Evolutionary conservation across 345 rosid species (phyloP).

Genomic region (Eucalyptus virginea): DNA sequence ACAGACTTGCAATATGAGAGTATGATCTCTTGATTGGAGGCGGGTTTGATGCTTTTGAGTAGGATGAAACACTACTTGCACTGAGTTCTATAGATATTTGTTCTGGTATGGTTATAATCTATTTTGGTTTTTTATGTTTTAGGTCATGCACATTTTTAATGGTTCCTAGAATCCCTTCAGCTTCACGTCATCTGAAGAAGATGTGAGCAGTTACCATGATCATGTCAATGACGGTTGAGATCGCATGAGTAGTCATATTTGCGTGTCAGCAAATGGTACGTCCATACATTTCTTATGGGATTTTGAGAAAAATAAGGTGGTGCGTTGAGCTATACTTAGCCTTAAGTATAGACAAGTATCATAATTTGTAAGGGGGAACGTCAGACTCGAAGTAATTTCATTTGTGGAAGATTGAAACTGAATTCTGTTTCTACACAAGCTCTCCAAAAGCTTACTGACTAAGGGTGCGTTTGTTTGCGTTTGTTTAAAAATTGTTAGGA

Average conservation of each 20-base stretch:
- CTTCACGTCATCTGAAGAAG: not conserved
- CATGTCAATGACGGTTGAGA: not conserved
- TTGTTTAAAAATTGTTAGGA: no score
- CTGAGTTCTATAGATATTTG: not conserved
- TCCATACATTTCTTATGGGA: not conserved
- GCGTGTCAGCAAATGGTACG: not conserved
- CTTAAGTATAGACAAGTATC: not conserved
- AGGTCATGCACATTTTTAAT: constrained; percentile 1
- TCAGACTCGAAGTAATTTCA: not conserved
- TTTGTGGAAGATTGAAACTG: not conserved
- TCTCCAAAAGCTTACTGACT: not conserved
- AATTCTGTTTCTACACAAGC: not conserved
- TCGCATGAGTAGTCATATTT: not conserved
- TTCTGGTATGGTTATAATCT: not conserved
- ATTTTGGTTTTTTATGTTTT: not conserved
- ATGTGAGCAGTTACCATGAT: not conserved
- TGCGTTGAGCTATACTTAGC: not conserved
- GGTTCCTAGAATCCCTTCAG: not conserved
- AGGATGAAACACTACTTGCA: not conserved
- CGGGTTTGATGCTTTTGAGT: not conserved
- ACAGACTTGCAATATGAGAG: not conserved
- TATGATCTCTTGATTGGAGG: not conserved
- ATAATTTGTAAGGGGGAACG: not conserved
- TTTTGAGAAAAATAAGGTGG: not conserved
- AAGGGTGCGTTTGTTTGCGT: not conserved